Conservation (phyloP, 306 rosid genomes). For the Quercus bicolor region DNA sequence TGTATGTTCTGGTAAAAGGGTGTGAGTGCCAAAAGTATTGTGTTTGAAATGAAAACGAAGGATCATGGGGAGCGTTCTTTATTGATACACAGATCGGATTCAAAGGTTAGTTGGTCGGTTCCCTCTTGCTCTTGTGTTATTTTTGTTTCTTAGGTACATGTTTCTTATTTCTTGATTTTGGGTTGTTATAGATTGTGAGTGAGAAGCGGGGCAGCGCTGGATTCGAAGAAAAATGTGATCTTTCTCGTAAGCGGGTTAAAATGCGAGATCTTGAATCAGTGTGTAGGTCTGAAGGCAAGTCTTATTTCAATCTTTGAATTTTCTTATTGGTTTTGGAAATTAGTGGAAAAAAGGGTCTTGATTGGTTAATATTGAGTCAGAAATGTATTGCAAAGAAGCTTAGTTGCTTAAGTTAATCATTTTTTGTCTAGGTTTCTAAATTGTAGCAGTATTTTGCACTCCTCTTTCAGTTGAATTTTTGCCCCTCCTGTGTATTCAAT, state of each 20-base stretch:
- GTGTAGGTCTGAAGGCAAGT: constrained; percentile 52
- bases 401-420: background rate
- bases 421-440: background rate
- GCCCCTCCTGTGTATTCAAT: background rate
- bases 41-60: constrained; percentile 37
- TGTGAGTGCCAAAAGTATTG: background rate
- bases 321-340: background rate
- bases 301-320: background rate
- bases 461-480: background rate
- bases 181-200: constrained; percentile 32
- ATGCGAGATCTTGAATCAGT: constrained; percentile 65
- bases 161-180: background rate
- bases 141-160: background rate
- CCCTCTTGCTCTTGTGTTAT: constrained; percentile 5
- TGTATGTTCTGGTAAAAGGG: background rate
- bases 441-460: background rate
- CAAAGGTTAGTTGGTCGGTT: constrained; percentile 41
- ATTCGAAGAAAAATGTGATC: constrained; percentile 31
- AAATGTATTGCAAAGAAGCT: background rate
- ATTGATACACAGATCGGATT: constrained; percentile 30
- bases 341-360: background rate
- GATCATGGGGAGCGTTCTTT: constrained; percentile 22
- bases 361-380: background rate
- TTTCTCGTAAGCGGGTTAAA: constrained; percentile 54
- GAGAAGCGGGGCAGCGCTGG: constrained; percentile 48